A percentile compares a stretch with the other conserved stretches of the same genome.
phyloP scores from a whole-genome alignment of 768 basidiomycete genomes.

The Termitomyces sp. region DNA sequence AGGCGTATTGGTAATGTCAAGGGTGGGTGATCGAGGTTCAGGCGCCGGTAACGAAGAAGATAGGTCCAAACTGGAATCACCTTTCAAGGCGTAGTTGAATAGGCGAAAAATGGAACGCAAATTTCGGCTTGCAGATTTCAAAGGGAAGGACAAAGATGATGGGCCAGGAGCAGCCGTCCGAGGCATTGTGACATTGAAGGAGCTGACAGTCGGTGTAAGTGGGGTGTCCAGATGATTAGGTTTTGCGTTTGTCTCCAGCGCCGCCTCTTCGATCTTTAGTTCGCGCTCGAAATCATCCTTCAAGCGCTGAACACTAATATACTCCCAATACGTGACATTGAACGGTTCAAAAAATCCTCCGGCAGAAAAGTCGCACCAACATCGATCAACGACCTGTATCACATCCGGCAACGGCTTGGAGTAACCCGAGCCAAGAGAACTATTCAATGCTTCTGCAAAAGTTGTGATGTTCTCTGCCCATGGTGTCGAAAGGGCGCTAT shows the following conservation, averaged over 20 bases:
- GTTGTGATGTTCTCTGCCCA: slow-evolving; percentile 72
- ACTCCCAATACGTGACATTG: slow-evolving; percentile 73
- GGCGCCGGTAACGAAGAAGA: slow-evolving; percentile 1
- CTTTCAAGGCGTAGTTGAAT: slow-evolving; percentile 8
- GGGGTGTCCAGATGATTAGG: slow-evolving; percentile 2
- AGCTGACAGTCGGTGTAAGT: slow-evolving; percentile 1
- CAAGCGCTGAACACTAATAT: slow-evolving; percentile 48
- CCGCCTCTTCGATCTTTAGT: slow-evolving; percentile 18
- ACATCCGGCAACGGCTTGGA: slow-evolving; percentile 42
- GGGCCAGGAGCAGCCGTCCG: slow-evolving; percentile 13
- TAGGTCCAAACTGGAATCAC: background rate
- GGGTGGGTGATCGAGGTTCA: slow-evolving; percentile 4
- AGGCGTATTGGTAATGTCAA: slow-evolving; percentile 9
- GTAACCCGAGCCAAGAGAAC: slow-evolving; percentile 36
- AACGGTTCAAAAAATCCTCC: slow-evolving; percentile 70
- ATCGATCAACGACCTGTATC: slow-evolving; percentile 69
- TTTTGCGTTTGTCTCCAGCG: slow-evolving; percentile 8
- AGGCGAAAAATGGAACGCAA: slow-evolving; percentile 14
- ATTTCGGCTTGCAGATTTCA: slow-evolving; percentile 6
- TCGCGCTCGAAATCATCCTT: slow-evolving; percentile 34
- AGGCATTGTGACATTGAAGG: slow-evolving; percentile 11
- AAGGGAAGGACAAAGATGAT: background rate
- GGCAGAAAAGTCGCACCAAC: slow-evolving; percentile 78
- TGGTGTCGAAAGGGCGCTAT: slow-evolving; percentile 54
- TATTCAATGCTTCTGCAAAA: slow-evolving; percentile 59